phyloP scores from a whole-genome alignment of 2,329 filamentous ascomycete species.

The Neodidymelliopsis sp. region DNA sequence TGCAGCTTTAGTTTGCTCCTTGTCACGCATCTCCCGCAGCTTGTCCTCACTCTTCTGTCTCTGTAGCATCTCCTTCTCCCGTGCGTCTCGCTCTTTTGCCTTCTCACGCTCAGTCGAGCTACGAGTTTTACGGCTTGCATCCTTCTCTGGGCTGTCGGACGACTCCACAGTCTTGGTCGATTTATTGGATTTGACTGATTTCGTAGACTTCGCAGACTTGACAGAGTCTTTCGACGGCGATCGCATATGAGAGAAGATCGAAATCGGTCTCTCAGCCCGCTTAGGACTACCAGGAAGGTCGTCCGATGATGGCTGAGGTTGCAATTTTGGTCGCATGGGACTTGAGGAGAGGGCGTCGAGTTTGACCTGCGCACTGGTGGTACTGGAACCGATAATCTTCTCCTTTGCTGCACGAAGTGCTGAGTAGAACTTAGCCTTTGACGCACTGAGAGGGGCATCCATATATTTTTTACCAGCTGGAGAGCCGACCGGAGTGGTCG shows the following conservation, averaged over 20 bases:
- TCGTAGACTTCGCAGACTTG: constrained; percentile 39
- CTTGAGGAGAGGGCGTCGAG: constrained; percentile 59
- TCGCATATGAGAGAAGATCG: constrained; percentile 46
- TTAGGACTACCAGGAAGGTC: constrained; percentile 46
- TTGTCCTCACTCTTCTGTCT: constrained; percentile 71
- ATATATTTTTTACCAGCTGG: constrained; percentile 60
- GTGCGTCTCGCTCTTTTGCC: constrained; percentile 63
- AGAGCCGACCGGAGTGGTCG: constrained; percentile 66
- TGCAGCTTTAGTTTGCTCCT: constrained; percentile 72
- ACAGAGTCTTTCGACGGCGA: constrained; percentile 47
- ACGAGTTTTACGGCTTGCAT: constrained; percentile 59
- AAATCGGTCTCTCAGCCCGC: constrained; percentile 38
- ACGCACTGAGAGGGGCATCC: constrained; percentile 87
- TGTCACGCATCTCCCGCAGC: constrained; percentile 72
- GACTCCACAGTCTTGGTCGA: constrained; percentile 34
- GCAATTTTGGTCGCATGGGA: constrained; percentile 36
- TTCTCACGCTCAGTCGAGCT: constrained; percentile 70
- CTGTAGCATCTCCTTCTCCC: constrained; percentile 62
- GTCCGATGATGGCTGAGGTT: constrained; percentile 38
- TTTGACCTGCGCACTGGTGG: constrained; percentile 65
- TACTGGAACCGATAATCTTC: constrained; percentile 78
- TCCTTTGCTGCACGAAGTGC: constrained; percentile 88
- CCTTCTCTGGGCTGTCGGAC: constrained; percentile 43
- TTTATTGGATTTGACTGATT: constrained; percentile 37
- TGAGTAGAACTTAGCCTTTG: constrained; percentile 91